Percentiles rank a stretch among this genome's conserved stretches.
Evolutionary conservation across 768 basidiomycete species (phyloP).

Genomic region (Sarcodon aspratus): DNA sequence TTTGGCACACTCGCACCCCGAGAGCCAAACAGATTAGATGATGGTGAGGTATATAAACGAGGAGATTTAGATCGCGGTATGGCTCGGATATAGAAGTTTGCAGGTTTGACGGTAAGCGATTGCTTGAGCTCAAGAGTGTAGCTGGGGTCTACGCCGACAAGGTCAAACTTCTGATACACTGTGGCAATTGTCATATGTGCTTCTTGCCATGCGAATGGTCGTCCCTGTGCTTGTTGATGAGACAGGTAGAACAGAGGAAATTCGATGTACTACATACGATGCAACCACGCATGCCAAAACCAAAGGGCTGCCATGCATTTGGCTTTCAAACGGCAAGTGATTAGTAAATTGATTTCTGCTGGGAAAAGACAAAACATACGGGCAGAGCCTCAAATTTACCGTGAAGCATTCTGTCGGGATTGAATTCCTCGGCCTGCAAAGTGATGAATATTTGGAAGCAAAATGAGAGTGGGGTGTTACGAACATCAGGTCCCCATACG

Average conservation of each 20-base stretch:
- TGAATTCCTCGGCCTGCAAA: conserved; percentile 23
- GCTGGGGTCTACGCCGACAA: conserved; percentile 28
- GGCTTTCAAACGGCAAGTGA: conserved; percentile 13
- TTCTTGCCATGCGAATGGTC: conserved; percentile 39
- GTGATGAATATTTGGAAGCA: not conserved
- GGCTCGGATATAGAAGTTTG: conserved; percentile 28
- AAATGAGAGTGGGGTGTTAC: conserved; percentile 7
- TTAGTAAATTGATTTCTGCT: too few species aligned
- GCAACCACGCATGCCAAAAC: conserved; percentile 16
- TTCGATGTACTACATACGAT: conserved; percentile 8
- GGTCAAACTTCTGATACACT: conserved; percentile 35
- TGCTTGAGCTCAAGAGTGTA: conserved; percentile 34
- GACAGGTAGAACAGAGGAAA: not conserved
- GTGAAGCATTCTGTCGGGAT: conserved; percentile 36
- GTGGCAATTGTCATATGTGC: conserved; percentile 27
- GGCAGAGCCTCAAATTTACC: conserved; percentile 38
- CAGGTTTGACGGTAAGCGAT: conserved; percentile 35
- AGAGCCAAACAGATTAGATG: not conserved
- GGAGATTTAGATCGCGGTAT: conserved; percentile 16
- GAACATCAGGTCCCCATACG: conserved; percentile 39
- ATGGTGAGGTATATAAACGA: not conserved
- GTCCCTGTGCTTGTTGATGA: conserved; percentile 13
- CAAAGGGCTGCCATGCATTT: conserved; percentile 31
- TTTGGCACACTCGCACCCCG: not conserved
- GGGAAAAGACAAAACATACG: conserved; percentile 10